Evolutionary conservation across 2,329 filamentous ascomycete species (phyloP).

Genomic region (Ophiostoma angusticollis): DNA sequence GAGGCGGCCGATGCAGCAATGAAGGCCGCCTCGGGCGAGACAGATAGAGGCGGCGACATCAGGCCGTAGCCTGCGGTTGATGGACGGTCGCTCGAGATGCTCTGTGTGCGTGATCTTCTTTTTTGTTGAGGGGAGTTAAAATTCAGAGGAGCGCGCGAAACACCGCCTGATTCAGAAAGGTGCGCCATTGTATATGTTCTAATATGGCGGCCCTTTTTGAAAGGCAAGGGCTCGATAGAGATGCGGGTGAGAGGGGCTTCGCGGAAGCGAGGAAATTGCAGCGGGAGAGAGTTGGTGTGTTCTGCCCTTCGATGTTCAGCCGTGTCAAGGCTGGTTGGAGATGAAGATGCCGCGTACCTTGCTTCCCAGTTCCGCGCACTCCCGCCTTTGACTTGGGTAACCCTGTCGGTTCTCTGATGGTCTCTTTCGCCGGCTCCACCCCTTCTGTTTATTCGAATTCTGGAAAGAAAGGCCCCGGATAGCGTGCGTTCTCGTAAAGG

Average conservation of each 20-base stretch:
- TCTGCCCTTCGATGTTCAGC: too few species aligned
- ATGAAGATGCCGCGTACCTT: too few species aligned
- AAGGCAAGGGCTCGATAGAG: neutral
- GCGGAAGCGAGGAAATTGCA: neutral
- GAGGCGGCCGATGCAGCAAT: constrained; percentile 80
- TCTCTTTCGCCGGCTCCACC: neutral
- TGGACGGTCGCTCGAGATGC: constrained; percentile 58
- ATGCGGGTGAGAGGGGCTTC: neutral
- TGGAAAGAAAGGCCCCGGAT: neutral
- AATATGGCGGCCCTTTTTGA: too few species aligned
- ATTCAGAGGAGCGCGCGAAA: constrained; percentile 15
- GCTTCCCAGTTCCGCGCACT: too few species aligned
- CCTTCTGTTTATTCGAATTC: neutral
- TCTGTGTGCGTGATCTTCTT: constrained; percentile 39
- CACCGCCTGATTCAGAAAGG: constrained; percentile 6
- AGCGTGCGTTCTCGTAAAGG: neutral
- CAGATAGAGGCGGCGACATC: constrained; percentile 51
- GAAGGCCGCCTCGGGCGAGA: constrained; percentile 71
- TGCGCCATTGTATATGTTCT: constrained; percentile 11
- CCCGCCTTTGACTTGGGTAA: too few species aligned
- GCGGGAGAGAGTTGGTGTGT: too few species aligned
- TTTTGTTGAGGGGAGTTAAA: constrained; percentile 17
- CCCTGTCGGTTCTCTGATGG: too few species aligned
- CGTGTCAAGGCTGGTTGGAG: too few species aligned
- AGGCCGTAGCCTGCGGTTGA: constrained; percentile 47